Base-by-base conservation (phyloP, 2,329 filamentous ascomycete genomes). In the Zasmidium citrigriseum region DNA sequence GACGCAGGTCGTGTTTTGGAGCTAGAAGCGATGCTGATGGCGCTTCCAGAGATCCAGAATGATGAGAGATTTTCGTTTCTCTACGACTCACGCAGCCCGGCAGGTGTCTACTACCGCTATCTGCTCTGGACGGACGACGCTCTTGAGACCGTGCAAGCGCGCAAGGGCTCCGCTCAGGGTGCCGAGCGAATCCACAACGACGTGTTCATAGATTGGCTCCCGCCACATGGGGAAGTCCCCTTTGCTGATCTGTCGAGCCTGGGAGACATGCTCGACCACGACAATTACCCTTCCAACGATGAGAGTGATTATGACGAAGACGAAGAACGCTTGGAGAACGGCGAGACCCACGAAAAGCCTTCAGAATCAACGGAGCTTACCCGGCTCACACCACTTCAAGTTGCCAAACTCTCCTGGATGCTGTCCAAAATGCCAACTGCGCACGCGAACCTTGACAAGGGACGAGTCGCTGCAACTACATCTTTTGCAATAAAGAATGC, bases 41-140 rank as follows among this genome's bases (percentile, higher is more conserved):
- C 88, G 51, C 83, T 90, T 18, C 85, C 89, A 0, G 86, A 92
- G 55, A 89, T 98, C 1, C 91, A 96, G 71, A 83, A 82, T 44
- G 90, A 96, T 59, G 90, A 96, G 73, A 92, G 89, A 64, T 98
- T 93, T 87, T 89, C 92, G 0, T 99, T 93, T 90, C 80, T 99
- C 4, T 99, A 91, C 88, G 89, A 98, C 72, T 84, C 92, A 20
- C 84, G 87, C 64, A 93, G 87, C 68, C 80, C 83, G 62, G 92
- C 86, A 23, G 93, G 89, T 16, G 84, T 96, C 16, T 99, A 93
- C 83, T 98, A 98, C 74, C 87, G 95, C 46, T 98, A 91, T 89
- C 86, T 91, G 46, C 71, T 98, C 46, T 97, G 93, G 90, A 87
- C 54, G 11, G 62, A 66, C 2, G 62, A 68, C 12, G 63, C 65